phyloP scores from a whole-genome alignment of 257 asterid species.

The Phtheirospermum japonicum region DNA sequence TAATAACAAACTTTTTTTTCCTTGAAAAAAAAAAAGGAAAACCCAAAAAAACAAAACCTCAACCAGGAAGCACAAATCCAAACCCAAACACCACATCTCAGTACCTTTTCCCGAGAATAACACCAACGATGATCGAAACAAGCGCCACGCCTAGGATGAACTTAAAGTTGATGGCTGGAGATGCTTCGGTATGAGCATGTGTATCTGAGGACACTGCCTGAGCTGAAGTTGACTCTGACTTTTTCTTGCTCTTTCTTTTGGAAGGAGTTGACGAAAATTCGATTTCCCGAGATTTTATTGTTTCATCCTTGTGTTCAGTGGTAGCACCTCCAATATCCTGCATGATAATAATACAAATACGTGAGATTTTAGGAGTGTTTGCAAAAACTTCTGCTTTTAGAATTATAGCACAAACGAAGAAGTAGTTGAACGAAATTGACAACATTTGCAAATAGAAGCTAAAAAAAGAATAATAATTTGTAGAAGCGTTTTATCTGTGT shows the following conservation, averaged over 20 bases:
- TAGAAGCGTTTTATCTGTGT: too few relatives aligned
- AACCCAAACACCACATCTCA: slow-evolving; percentile 26
- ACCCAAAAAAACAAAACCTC: background rate
- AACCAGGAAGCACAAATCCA: slow-evolving; percentile 8
- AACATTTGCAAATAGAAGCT: background rate
- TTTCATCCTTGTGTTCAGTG: slow-evolving; percentile 38
- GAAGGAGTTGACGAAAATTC: slow-evolving; percentile 48
- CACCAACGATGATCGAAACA: slow-evolving; percentile 63
- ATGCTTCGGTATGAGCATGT: slow-evolving; percentile 37
- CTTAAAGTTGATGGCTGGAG: slow-evolving; percentile 44
- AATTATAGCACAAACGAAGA: too few relatives aligned
- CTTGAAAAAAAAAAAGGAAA: background rate
- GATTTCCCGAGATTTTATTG: slow-evolving; percentile 53
- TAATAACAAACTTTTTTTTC: slow-evolving; percentile 22
- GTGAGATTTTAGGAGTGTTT: too few relatives aligned
- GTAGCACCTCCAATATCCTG: slow-evolving; percentile 41
- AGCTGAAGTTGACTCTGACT: slow-evolving; percentile 46
- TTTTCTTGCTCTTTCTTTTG: slow-evolving; percentile 69
- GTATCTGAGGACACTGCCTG: slow-evolving; percentile 40
- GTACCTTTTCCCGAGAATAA: slow-evolving; percentile 71
- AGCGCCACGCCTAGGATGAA: slow-evolving; percentile 74
- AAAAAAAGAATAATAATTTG: too few relatives aligned
- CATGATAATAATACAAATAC: slow-evolving; percentile 5
- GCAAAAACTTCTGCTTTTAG: background rate
- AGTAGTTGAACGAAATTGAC: background rate